A percentile compares a stretch with the other conserved stretches of the same genome.
Evolutionary conservation across 257 asterid genomes (phyloP).

Genomic region (Fraxinus cuspidata): DNA sequence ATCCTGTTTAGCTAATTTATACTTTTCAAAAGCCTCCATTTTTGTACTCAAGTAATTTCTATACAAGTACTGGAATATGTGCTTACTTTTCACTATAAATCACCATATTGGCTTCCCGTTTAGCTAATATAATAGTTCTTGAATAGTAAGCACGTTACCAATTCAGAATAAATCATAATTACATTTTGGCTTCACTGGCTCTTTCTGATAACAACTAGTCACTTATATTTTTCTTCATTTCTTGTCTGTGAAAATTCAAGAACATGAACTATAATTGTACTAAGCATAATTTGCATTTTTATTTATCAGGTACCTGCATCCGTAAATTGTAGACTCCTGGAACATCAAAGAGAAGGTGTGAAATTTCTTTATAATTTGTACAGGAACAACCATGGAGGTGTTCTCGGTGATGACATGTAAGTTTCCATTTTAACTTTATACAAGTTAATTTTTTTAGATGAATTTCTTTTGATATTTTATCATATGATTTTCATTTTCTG

Average conservation of each 20-base stretch:
- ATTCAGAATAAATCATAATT: neutral
- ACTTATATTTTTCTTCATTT: neutral
- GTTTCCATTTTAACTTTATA: conserved; percentile 29
- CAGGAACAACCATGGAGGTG: conserved; percentile 89
- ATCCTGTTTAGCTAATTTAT: neutral
- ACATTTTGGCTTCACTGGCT: neutral
- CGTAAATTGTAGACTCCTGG: conserved; percentile 86
- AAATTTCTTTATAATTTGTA: conserved; percentile 74
- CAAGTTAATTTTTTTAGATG: conserved; percentile 5
- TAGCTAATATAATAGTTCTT: neutral
- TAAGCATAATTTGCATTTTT: neutral
- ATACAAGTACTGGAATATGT: neutral
- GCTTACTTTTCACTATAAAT: neutral
- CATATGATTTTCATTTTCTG: neutral
- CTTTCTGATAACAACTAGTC: neutral
- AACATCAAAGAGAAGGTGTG: conserved; percentile 89
- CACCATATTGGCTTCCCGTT: neutral
- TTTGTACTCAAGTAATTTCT: neutral
- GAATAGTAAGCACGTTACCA: neutral
- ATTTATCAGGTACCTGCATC: conserved; percentile 79
- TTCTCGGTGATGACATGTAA: conserved; percentile 96
- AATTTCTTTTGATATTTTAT: conserved; percentile 1
- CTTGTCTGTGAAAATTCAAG: neutral
- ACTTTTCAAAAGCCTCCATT: neutral
- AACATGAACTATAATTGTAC: neutral